Base-by-base conservation (phyloP, 768 basidiomycete species). In the Tulasnella sp. region DNA sequence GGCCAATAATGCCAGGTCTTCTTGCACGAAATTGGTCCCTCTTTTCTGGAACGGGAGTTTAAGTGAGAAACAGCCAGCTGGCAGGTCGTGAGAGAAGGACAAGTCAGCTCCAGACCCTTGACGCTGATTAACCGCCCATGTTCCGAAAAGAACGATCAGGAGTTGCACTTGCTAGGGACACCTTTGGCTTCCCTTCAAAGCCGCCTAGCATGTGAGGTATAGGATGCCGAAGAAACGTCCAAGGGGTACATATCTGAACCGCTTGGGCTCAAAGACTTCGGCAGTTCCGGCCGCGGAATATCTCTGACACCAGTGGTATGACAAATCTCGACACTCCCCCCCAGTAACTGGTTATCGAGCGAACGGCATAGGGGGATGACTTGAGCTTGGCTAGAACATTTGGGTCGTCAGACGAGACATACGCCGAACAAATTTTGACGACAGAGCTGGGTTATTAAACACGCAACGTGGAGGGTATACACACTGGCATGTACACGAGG, bases 31-130 rank as follows among this genome's bases (percentile, higher is more conserved):
- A n/a, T n/a, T n/a, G 8, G 11, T 49, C 1, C 22, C 22, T 49
- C 5, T 49, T n/a, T n/a, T 49, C n/a, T n/a, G n/a, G 49, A n/a
- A 49, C 49, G 22, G 31, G 9, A 31, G 14, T 1, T 14, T 29
- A 64, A 64, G 58, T 25, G 58, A 64, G 58, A 64, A 49, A 9
- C 58, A 29, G 29, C 31, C 31, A 34, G 58, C 15, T 34, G 31
- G 58, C 58, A 64, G 58, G 31, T 64, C 58, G 58, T 64, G 58
- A 64, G 58, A 64, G 58, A 64, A 64, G 58, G 58, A 64, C 58
- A 64, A 64, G 58, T 64, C 29, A 64, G 25, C 58, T 64, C 58
- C n/a, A 64, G 58, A 64, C 25, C 58, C 58, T 64, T 64, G 58
- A 29, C 58, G 15, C 31, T 5, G 58, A 12, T 64, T 49, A 49